These are phyloP conservation scores for Obelidium mucronatum DNA, from an alignment of 192 early-diverging fungal genomes.

Conservation along the genomic window DNA sequence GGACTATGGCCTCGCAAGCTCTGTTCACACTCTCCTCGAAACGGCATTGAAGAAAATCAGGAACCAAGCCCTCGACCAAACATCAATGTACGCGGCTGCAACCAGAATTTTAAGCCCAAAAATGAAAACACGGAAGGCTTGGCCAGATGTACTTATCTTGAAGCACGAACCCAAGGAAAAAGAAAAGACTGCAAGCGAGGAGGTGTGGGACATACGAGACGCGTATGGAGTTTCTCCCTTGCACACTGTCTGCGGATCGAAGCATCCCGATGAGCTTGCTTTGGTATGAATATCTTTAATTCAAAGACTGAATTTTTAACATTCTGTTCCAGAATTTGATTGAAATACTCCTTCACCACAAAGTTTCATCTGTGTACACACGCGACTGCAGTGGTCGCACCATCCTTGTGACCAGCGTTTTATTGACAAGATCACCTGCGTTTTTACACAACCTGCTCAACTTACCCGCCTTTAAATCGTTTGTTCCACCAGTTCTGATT, in stretches of 20 bases:
- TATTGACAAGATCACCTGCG: neutral
- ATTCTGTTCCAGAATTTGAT: neutral
- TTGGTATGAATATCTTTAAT: neutral
- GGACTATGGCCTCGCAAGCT: neutral
- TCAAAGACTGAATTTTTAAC: neutral
- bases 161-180: neutral
- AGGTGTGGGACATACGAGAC: constrained; percentile 6
- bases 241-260: neutral
- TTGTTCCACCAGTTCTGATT: neutral
- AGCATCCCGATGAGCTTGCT: neutral
- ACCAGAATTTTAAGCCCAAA: neutral
- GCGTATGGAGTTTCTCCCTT: neutral
- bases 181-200: neutral
- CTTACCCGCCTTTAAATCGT: neutral
- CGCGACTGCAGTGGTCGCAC: constrained; percentile 7
- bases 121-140: neutral
- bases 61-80: neutral
- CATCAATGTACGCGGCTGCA: neutral
- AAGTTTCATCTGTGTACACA: neutral
- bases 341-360: constrained; percentile 5
- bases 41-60: neutral
- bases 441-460: constrained; percentile 6
- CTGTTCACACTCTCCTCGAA: neutral
- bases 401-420: neutral
- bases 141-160: neutral